Percentiles rank a stretch among this genome's conserved stretches.
These are phyloP conservation scores for Fusarium mangiferae DNA, from an alignment of 2,329 filamentous ascomycete genomes.

Conservation along the genomic window DNA sequence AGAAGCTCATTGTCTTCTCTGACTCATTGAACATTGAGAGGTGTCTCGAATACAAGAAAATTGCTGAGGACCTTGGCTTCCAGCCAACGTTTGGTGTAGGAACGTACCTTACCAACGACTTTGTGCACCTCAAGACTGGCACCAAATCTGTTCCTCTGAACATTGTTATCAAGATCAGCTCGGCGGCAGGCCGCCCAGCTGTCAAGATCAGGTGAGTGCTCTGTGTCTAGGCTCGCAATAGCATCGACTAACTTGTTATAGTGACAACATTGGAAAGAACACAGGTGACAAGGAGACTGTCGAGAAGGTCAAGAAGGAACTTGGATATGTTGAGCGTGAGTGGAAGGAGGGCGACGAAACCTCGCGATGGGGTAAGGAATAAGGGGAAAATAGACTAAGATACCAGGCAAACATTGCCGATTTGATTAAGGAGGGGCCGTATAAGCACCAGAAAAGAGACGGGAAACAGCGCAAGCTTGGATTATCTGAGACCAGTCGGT, in stretches of 20 bases:
- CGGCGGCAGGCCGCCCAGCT: slow-evolving; percentile 81
- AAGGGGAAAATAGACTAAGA: slow-evolving; percentile 25
- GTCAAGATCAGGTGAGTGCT: slow-evolving; percentile 79
- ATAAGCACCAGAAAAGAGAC: background rate
- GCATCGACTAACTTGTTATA: slow-evolving; percentile 41
- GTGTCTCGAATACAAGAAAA: slow-evolving; percentile 88
- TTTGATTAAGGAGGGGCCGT: background rate
- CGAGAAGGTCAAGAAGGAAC: slow-evolving; percentile 81
- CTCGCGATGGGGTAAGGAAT: slow-evolving; percentile 75
- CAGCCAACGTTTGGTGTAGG: slow-evolving; percentile 92
- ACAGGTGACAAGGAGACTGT: slow-evolving; percentile 86
- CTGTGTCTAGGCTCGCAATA: background rate
- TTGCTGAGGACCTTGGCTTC: slow-evolving; percentile 83
- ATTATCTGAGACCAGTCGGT: background rate
- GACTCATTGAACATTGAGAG: slow-evolving; percentile 93
- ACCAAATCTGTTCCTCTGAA: slow-evolving; percentile 92
- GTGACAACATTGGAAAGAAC: slow-evolving; percentile 91
- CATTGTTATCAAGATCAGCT: slow-evolving; percentile 97
- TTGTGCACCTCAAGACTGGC: slow-evolving; percentile 74
- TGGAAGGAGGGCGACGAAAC: slow-evolving; percentile 89
- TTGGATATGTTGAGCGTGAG: slow-evolving; percentile 86
- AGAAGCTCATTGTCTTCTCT: slow-evolving; percentile 94
- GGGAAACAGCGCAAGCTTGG: background rate
- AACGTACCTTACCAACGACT: slow-evolving; percentile 97
- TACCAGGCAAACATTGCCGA: slow-evolving; percentile 10